These are phyloP conservation scores for Quercus suber DNA, from an alignment of 306 rosid genomes.

Conservation along the genomic window DNA sequence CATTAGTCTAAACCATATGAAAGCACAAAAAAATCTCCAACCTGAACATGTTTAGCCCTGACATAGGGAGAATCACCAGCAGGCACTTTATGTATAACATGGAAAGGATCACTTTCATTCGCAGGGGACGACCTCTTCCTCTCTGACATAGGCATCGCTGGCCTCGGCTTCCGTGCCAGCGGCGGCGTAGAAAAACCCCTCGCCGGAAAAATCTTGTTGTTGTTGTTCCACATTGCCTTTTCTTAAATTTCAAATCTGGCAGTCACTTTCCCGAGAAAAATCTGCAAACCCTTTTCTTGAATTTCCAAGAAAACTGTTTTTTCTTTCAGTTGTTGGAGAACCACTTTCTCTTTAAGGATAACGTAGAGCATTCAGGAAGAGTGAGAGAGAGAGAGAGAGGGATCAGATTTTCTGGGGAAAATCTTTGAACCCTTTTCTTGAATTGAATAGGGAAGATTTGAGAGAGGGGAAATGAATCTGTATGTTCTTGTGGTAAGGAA, in stretches of 20 bases:
- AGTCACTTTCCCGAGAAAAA: slow-evolving; percentile 28
- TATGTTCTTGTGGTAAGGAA: neutral
- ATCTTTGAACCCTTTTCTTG: slow-evolving; percentile 20
- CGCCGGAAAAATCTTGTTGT: slow-evolving; percentile 35
- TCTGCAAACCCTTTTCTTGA: slow-evolving; percentile 22
- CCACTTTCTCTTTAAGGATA: neutral
- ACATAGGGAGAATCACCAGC: slow-evolving; percentile 92
- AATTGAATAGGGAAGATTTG: neutral
- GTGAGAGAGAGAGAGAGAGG: neutral
- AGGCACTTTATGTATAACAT: slow-evolving; percentile 76
- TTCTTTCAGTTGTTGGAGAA: neutral
- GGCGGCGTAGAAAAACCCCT: slow-evolving; percentile 61
- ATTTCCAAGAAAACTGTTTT: slow-evolving; percentile 7
- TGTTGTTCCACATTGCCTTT: slow-evolving; percentile 38
- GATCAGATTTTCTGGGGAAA: slow-evolving; percentile 15
- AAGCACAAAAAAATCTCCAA: slow-evolving; percentile 3
- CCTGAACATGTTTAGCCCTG: slow-evolving; percentile 95
- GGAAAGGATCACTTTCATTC: slow-evolving; percentile 51
- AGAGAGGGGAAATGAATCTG: slow-evolving; percentile 22
- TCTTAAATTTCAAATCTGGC: neutral
- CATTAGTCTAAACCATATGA: neutral
- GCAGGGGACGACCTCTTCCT: slow-evolving; percentile 47
- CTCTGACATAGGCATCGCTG: slow-evolving; percentile 53
- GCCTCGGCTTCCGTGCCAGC: slow-evolving; percentile 39
- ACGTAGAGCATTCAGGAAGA: neutral